Evolutionary conservation across 106 monocot genomes (phyloP).

Genomic region (Acorus calamus): DNA sequence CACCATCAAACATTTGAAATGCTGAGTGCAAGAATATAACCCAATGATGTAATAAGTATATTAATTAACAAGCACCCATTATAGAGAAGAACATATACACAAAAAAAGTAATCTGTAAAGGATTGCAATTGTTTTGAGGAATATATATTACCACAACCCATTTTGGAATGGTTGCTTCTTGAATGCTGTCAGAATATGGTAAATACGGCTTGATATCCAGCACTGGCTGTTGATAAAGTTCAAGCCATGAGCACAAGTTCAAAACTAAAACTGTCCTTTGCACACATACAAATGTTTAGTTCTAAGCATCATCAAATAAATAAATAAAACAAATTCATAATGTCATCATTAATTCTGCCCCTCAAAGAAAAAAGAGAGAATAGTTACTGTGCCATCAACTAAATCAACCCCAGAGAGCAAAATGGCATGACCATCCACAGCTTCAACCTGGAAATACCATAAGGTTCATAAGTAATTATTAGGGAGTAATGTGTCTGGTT

Average conservation of each 20-base stretch:
- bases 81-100: slow-evolving; percentile 2
- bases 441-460: slow-evolving; percentile 51
- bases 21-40: too few relatives aligned
- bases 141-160: slow-evolving; percentile 60
- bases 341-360: background rate
- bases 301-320: background rate
- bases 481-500: too few relatives aligned
- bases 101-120: background rate
- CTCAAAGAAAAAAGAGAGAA: background rate
- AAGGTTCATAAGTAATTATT: background rate
- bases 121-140: background rate
- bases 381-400: slow-evolving; percentile 83
- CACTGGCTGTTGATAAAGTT: slow-evolving; percentile 66
- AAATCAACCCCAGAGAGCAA: slow-evolving; percentile 92
- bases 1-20: too few relatives aligned
- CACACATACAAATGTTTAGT: slow-evolving; percentile 4
- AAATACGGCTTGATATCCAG: slow-evolving; percentile 96
- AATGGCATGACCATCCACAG: slow-evolving; percentile 52
- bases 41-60: too few relatives aligned
- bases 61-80: too few relatives aligned
- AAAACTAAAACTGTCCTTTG: slow-evolving; percentile 23
- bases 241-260: slow-evolving; percentile 20
- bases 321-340: background rate
- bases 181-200: slow-evolving; percentile 76
- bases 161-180: slow-evolving; percentile 49